Conservation (phyloP, 345 rosid species). For the Arabis alpina region DNA sequence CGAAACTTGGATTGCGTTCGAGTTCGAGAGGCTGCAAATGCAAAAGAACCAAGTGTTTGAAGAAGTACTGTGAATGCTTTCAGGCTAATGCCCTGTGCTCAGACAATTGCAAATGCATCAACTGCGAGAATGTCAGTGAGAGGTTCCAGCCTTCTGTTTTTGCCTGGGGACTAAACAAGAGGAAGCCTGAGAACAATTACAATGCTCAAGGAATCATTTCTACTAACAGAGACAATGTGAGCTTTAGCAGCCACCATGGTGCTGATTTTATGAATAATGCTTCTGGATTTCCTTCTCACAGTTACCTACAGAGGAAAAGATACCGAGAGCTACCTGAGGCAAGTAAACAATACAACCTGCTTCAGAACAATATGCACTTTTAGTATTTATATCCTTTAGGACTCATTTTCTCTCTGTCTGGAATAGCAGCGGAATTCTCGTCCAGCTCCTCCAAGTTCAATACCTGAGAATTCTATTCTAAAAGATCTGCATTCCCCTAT, state of each 20-base stretch:
- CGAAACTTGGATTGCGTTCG: conserved; percentile 37
- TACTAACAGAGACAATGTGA: conserved; percentile 6
- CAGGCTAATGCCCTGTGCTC: conserved; percentile 57
- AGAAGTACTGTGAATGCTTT: conserved; percentile 69
- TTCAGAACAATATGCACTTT: background rate
- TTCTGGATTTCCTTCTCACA: conserved; percentile 20
- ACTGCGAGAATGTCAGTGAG: conserved; percentile 48
- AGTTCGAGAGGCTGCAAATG: conserved; percentile 58
- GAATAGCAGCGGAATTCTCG: conserved; percentile 22
- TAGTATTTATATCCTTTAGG: background rate
- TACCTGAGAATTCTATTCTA: conserved; percentile 24
- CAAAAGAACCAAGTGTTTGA: conserved; percentile 55
- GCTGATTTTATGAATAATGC: conserved; percentile 4
- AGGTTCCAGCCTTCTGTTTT: conserved; percentile 14
- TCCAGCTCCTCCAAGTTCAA: conserved; percentile 13
- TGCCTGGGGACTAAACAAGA: conserved; percentile 6
- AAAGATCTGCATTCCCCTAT: conserved; percentile 29
- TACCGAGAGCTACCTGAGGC: conserved; percentile 39
- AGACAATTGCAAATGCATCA: conserved; percentile 56
- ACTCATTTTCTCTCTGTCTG: conserved; percentile 17
- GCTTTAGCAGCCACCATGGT: background rate
- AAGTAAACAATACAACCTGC: conserved; percentile 24
- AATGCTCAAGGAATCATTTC: background rate
- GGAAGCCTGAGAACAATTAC: conserved; percentile 35
- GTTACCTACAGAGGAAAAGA: conserved; percentile 46